Percentiles rank a stretch among this genome's conserved stretches.
Conservation (phyloP, 2,329 filamentous ascomycete species). For the Lasiodiplodia sp. region DNA sequence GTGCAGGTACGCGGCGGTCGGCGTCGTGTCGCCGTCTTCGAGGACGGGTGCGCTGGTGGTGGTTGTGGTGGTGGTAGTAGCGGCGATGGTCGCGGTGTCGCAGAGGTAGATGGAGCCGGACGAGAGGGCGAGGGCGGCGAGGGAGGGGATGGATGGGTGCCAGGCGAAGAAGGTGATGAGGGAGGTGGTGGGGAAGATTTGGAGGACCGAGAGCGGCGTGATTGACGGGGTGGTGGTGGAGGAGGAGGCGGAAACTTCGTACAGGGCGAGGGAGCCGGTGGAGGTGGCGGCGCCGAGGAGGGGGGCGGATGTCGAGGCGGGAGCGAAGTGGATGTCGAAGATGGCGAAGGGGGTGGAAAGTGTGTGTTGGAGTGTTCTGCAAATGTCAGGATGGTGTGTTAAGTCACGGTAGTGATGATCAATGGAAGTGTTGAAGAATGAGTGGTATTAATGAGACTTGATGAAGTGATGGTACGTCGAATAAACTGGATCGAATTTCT, state of each 20-base stretch:
- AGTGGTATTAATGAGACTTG: slow-evolving; percentile 28
- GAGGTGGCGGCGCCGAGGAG: slow-evolving; percentile 80
- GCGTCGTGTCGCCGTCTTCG: slow-evolving; percentile 44
- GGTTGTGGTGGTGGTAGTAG: not conserved
- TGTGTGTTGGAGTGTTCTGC: slow-evolving; percentile 52
- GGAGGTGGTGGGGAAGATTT: slow-evolving; percentile 63
- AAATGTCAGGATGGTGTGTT: not conserved
- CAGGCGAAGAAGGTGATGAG: slow-evolving; percentile 78
- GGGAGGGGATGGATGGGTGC: slow-evolving; percentile 64
- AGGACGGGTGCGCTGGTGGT: not conserved
- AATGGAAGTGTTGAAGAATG: not conserved
- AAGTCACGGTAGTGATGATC: not conserved
- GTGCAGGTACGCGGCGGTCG: slow-evolving; percentile 39
- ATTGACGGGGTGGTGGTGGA: slow-evolving; percentile 37
- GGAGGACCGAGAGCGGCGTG: slow-evolving; percentile 51
- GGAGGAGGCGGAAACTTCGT: slow-evolving; percentile 42
- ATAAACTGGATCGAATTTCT: slow-evolving; percentile 42
- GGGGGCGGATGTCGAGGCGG: slow-evolving; percentile 47
- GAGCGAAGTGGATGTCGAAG: slow-evolving; percentile 84
- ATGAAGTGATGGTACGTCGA: slow-evolving; percentile 38
- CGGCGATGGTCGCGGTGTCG: not conserved
- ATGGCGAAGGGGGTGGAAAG: slow-evolving; percentile 74
- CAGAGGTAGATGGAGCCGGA: slow-evolving; percentile 64
- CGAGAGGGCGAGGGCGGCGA: slow-evolving; percentile 75
- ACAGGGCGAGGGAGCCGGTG: slow-evolving; percentile 73